Base-by-base conservation (phyloP, 768 basidiomycete species). In the Naematelia aurantialba region DNA sequence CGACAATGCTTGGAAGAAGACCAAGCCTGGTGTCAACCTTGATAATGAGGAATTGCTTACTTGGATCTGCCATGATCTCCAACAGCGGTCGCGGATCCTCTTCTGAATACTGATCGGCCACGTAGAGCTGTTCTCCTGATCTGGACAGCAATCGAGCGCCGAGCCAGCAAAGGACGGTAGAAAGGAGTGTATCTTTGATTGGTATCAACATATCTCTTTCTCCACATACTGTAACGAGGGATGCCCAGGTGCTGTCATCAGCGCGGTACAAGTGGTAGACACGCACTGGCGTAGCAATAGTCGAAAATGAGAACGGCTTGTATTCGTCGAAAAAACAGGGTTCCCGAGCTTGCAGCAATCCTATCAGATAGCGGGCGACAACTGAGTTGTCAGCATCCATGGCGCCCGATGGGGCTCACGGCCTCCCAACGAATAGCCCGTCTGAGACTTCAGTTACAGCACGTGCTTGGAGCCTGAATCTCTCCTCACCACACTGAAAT, bases 31-130 rank as follows among this genome's bases (percentile, higher is more conserved):
- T 3, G 48, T 53, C 4, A 57, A 34, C 21, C 1, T n/a, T n/a
- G 47, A 8, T 17, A 4, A 26, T 34, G 14, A 55, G 45, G 44
- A 19, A 26, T 12, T 44, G 60, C 61, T 49, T 39, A 70, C 69
- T 52, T 31, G 68, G 70, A 55, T 69, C 68, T 1, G 66, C 66
- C 68, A 72, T 72, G 49, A 72, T 64, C 42, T 69, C 66, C 55
- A 69, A 45, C 21, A 72, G 30, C 4, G 66, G 59, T n/a, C 68
- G 56, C 13, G 63, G 62, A 56, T 71, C 69, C 52, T 68, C 46
- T 21, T 66, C 62, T 14, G 65, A 66, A 56, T 64, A 71, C 4
- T 45, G 57, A 44, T 71, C 69, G 10, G 46, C 55, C 1, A 56
- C 59, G 42, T 63, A 69, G 2, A 72, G 63, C 60, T 72, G 68